phyloP scores from a whole-genome alignment of 192 early-diverging fungal species.

The Coemansia sp. region DNA sequence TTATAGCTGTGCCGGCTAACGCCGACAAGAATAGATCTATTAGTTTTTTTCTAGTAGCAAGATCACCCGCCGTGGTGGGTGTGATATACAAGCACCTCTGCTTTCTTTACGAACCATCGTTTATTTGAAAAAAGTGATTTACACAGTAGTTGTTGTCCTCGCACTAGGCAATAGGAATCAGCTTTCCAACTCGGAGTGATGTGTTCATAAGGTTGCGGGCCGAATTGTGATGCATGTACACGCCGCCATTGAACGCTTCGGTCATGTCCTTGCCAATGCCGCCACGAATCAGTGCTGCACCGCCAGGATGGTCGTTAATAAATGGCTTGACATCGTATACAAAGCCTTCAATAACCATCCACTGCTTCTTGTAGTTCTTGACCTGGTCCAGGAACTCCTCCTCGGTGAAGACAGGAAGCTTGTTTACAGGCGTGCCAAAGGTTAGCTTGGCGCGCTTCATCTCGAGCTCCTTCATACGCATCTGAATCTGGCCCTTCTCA shows the following conservation, averaged over 20 bases:
- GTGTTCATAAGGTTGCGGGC: constrained; percentile 75
- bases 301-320: constrained; percentile 88
- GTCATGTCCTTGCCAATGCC: constrained; percentile 86
- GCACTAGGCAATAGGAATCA: too few relatives aligned
- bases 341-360: constrained; percentile 81
- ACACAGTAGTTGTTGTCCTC: too few relatives aligned
- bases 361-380: constrained; percentile 66
- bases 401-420: constrained; percentile 69
- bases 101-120: too few relatives aligned
- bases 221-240: constrained; percentile 89
- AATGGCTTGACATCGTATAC: constrained; percentile 82
- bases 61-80: too few relatives aligned
- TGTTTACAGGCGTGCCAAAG: constrained; percentile 70
- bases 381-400: constrained; percentile 67
- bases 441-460: constrained; percentile 60
- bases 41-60: too few relatives aligned
- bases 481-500: constrained; percentile 71
- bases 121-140: too few relatives aligned
- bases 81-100: too few relatives aligned
- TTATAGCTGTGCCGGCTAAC: too few relatives aligned
- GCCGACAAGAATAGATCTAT: too few relatives aligned
- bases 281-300: constrained; percentile 65
- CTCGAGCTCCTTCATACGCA: constrained; percentile 78
- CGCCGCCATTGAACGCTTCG: constrained; percentile 82
- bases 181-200: constrained; percentile 30